Conservation (phyloP, 257 asterid species). For the Gentiana straminea region DNA sequence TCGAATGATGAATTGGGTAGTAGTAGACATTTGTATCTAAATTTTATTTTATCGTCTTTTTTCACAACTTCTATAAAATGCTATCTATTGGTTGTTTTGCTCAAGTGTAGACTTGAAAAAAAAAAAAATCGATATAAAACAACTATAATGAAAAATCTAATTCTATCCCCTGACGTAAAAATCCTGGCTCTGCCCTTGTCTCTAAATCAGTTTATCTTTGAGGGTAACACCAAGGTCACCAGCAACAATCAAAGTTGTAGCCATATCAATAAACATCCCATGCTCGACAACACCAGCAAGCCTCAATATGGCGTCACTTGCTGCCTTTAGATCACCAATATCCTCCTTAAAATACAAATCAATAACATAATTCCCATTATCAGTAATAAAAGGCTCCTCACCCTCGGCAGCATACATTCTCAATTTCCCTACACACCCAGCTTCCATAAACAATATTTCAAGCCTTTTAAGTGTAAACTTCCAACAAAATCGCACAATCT, state of each 20-base stretch:
- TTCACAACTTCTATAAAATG: too few relatives aligned
- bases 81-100: too few relatives aligned
- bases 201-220: slow-evolving; percentile 15
- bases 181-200: neutral
- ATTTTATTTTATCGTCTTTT: too few relatives aligned
- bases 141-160: too few relatives aligned
- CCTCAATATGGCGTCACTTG: slow-evolving; percentile 30
- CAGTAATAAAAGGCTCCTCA: slow-evolving; percentile 21
- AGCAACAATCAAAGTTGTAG: slow-evolving; percentile 30
- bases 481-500: slow-evolving; percentile 30
- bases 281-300: slow-evolving; percentile 38
- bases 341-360: slow-evolving; percentile 26
- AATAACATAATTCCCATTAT: slow-evolving; percentile 25
- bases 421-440: slow-evolving; percentile 25
- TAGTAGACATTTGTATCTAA: too few relatives aligned
- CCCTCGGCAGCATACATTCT: slow-evolving; percentile 6
- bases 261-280: slow-evolving; percentile 36
- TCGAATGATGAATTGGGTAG: too few relatives aligned
- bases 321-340: slow-evolving; percentile 25
- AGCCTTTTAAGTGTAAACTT: slow-evolving; percentile 20
- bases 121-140: too few relatives aligned
- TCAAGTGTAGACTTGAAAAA: too few relatives aligned
- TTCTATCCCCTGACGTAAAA: neutral
- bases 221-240: slow-evolving; percentile 26
- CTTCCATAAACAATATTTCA: slow-evolving; percentile 26